Evolutionary conservation across 805 yeast genomes (phyloP).

Genomic region (Wickerhamomyces subpelliculosus): DNA sequence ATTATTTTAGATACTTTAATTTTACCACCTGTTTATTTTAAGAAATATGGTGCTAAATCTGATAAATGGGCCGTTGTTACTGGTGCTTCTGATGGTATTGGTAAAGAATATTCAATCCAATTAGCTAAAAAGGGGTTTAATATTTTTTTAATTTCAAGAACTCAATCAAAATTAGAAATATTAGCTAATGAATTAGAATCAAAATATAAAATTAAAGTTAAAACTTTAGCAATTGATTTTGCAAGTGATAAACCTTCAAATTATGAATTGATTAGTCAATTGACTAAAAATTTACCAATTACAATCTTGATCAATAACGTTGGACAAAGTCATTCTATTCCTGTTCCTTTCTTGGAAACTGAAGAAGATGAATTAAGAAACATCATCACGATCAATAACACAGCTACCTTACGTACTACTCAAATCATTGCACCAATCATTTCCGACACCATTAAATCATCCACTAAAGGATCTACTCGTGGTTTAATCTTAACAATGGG

Average conservation of each 20-base stretch:
- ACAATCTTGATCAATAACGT: constrained; percentile 85
- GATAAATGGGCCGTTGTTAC: constrained; percentile 93
- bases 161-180: constrained; percentile 64
- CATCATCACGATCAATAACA: constrained; percentile 80
- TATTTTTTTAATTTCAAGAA: constrained; percentile 77
- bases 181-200: constrained; percentile 56
- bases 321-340: constrained; percentile 91
- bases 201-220: constrained; percentile 56
- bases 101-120: constrained; percentile 84
- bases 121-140: constrained; percentile 83
- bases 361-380: constrained; percentile 63
- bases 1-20: constrained; percentile 57
- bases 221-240: constrained; percentile 72
- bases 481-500: constrained; percentile 93
- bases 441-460: constrained; percentile 38
- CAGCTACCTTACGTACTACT: constrained; percentile 79
- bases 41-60: constrained; percentile 65
- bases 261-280: constrained; percentile 43
- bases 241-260: constrained; percentile 52
- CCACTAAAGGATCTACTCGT: constrained; percentile 30
- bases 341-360: constrained; percentile 88
- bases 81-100: constrained; percentile 97
- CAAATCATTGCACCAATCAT: constrained; percentile 73
- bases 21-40: constrained; percentile 50
- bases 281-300: constrained; percentile 48